Conservation (phyloP, 371 early-diverging fungal species). For the Nematocida displodere region DNA sequence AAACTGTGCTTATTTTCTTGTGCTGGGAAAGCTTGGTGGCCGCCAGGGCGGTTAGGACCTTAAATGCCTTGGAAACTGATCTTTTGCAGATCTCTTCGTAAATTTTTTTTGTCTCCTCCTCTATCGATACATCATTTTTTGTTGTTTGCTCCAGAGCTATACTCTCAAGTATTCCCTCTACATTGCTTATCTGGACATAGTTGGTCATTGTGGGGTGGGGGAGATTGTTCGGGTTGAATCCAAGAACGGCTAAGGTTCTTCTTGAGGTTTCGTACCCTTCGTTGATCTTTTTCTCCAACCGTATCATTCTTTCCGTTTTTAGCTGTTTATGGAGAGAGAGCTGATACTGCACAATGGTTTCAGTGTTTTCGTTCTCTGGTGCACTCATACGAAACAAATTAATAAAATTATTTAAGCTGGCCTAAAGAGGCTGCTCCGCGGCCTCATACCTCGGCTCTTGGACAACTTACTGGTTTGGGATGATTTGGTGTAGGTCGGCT, state of each 20-base stretch:
- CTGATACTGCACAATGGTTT: conserved; percentile 23
- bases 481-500: no score
- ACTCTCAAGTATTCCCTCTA: neutral
- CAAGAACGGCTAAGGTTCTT: conserved; percentile 26
- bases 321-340: conserved; percentile 5
- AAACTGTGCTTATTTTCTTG: conserved; percentile 61
- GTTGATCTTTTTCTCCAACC: conserved; percentile 15
- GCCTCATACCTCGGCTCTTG: no score
- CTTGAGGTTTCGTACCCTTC: conserved; percentile 2
- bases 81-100: conserved; percentile 47
- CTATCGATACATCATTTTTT: conserved; percentile 10
- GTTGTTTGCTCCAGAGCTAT: neutral
- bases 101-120: conserved; percentile 33
- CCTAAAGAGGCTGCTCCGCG: no score
- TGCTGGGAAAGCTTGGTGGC: conserved; percentile 37
- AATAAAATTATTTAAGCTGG: no score
- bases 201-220: conserved; percentile 35
- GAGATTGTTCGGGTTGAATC: neutral
- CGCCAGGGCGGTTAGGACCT: conserved; percentile 4
- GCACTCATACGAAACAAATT: conserved; percentile 10
- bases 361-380: conserved; percentile 3
- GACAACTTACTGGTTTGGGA: no score
- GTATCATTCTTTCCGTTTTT: conserved; percentile 5
- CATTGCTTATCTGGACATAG: neutral
- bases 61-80: conserved; percentile 27